These are phyloP conservation scores for Fusarium sublunatum DNA, from an alignment of 2,329 filamentous ascomycete species.

Conservation along the genomic window DNA sequence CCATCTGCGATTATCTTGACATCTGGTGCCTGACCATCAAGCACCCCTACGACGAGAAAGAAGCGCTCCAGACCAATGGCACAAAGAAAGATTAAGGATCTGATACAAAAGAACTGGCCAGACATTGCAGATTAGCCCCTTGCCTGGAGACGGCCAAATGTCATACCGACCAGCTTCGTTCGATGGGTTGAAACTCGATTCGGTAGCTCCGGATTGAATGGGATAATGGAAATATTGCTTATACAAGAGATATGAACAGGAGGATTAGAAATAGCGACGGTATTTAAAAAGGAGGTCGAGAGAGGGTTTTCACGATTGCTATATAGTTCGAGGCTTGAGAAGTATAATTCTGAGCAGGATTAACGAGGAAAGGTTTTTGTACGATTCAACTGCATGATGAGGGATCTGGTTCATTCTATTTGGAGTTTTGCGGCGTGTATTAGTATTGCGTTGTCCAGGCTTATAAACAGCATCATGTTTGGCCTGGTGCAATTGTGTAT, in stretches of 20 bases:
- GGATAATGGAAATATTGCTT: slow-evolving; percentile 3
- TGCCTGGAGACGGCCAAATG: neutral
- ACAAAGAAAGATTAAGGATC: slow-evolving; percentile 54
- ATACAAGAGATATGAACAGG: neutral
- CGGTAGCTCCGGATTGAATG: neutral
- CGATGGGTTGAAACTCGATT: neutral
- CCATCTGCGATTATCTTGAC: slow-evolving; percentile 97
- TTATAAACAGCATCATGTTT: slow-evolving; percentile 1
- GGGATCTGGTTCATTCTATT: slow-evolving; percentile 23
- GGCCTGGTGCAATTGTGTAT: neutral
- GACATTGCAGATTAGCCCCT: neutral
- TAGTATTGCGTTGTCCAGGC: slow-evolving; percentile 7
- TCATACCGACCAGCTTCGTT: neutral
- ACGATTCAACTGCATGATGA: slow-evolving; percentile 27
- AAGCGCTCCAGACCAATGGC: slow-evolving; percentile 44
- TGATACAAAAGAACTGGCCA: neutral
- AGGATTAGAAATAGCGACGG: slow-evolving; percentile 1
- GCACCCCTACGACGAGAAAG: slow-evolving; percentile 70
- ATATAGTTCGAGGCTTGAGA: slow-evolving; percentile 16
- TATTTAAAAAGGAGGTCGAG: slow-evolving; percentile 20
- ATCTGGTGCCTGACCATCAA: slow-evolving; percentile 99
- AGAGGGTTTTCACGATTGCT: slow-evolving; percentile 10
- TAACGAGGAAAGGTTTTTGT: slow-evolving; percentile 14
- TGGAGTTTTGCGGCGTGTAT: slow-evolving; percentile 29
- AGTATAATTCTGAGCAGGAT: slow-evolving; percentile 2